Conservation (phyloP, 257 asterid species). For the Scutellaria baicalensis region DNA sequence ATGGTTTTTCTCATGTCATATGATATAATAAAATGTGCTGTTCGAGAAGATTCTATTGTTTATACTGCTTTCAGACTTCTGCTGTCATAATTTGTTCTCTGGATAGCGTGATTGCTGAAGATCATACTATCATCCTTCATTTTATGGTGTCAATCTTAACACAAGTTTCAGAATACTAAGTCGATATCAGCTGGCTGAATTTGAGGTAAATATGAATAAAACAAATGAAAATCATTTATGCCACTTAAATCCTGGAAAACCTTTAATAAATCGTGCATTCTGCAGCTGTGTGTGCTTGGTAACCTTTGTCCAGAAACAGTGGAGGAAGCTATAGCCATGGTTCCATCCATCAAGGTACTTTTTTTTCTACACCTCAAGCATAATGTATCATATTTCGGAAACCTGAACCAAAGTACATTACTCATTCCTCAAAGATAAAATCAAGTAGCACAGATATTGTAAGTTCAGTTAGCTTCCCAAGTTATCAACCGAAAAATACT, state of each 20-base stretch:
- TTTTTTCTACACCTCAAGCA: not conserved
- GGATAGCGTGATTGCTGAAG: not conserved
- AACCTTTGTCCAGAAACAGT: constrained; percentile 93
- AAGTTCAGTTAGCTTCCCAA: not conserved
- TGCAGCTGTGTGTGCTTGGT: constrained; percentile 91
- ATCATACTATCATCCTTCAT: not conserved
- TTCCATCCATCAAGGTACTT: constrained; percentile 91
- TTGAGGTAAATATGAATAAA: constrained; percentile 46
- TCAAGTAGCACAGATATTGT: not conserved
- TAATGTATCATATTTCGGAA: not conserved
- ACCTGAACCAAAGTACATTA: not conserved
- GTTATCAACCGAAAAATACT: not conserved
- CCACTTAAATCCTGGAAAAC: not conserved
- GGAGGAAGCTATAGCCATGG: constrained; percentile 93
- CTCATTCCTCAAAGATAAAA: not conserved
- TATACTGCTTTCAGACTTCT: not conserved
- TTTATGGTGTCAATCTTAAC: constrained; percentile 31
- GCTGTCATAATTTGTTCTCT: not conserved
- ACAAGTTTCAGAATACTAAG: constrained; percentile 63
- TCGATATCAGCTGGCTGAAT: constrained; percentile 81
- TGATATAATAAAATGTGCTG: not conserved
- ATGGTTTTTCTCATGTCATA: not conserved
- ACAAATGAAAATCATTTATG: not conserved
- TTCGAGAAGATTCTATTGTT: not conserved
- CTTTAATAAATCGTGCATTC: constrained; percentile 15